These are phyloP conservation scores for Artemisia tridentata DNA, from an alignment of 129 eudicot genomes.

Conservation along the genomic window DNA sequence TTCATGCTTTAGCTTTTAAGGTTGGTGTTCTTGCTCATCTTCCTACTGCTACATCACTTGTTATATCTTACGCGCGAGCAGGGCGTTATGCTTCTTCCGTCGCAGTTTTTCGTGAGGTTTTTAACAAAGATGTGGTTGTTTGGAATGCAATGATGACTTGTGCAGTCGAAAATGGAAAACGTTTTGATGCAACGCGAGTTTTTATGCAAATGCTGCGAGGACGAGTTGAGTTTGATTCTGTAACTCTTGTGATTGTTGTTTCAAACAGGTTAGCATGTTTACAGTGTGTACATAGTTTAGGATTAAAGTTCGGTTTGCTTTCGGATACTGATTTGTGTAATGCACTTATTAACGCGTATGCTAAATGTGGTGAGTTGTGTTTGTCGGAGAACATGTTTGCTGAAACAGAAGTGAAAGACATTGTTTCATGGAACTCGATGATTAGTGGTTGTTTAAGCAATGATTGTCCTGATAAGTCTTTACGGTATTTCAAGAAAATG, in stretches of 20 bases:
- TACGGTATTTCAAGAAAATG: conserved; percentile 51
- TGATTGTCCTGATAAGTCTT: conserved; percentile 35
- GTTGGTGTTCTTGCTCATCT: conserved; percentile 50
- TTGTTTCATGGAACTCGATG: conserved; percentile 58
- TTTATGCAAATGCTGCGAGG: conserved; percentile 42
- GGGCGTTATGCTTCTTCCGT: conserved; percentile 36
- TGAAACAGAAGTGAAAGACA: conserved; percentile 38
- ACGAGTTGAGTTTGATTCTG: conserved; percentile 48
- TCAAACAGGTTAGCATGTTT: conserved; percentile 37
- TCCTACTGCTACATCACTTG: conserved; percentile 44
- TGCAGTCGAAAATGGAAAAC: conserved; percentile 32
- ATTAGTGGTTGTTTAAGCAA: conserved; percentile 56
- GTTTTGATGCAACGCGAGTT: conserved; percentile 27
- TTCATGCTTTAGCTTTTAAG: conserved; percentile 52
- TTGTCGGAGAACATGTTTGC: conserved; percentile 49
- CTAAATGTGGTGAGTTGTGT: conserved; percentile 47
- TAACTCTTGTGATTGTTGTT: conserved; percentile 49
- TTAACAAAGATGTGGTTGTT: conserved; percentile 46
- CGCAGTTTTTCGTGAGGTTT: conserved; percentile 44
- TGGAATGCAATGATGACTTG: conserved; percentile 72
- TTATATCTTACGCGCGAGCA: conserved; percentile 46
- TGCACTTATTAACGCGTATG: conserved; percentile 52
- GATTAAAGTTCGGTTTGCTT: conserved; percentile 47
- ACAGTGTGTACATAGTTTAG: conserved; percentile 43
- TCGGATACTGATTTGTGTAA: conserved; percentile 38